Conservation (phyloP, 148 eudicot species). For the Nepenthes mirabilis region DNA sequence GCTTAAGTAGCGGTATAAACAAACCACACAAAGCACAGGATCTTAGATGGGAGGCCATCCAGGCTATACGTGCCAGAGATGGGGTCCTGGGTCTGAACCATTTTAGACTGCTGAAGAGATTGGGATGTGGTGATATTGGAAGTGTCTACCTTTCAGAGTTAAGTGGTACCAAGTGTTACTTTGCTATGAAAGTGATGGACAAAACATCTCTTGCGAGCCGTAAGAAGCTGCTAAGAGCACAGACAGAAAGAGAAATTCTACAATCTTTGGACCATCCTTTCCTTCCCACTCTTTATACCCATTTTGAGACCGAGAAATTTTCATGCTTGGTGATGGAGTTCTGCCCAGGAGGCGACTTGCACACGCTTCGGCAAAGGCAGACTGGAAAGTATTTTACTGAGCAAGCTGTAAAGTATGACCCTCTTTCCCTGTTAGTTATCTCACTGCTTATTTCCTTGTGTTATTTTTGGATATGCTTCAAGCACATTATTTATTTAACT, state of each 20-base stretch:
- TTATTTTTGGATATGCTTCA: background rate
- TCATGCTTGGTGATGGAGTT: slow-evolving; percentile 94
- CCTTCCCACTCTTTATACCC: slow-evolving; percentile 68
- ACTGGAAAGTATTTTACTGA: slow-evolving; percentile 76
- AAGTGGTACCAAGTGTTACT: slow-evolving; percentile 76
- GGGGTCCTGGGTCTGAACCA: slow-evolving; percentile 71
- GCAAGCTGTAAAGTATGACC: slow-evolving; percentile 85
- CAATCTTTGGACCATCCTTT: slow-evolving; percentile 91
- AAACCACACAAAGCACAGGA: slow-evolving; percentile 89
- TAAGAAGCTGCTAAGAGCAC: slow-evolving; percentile 76
- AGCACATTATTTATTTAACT: background rate
- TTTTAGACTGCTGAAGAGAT: slow-evolving; percentile 69
- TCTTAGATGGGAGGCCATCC: slow-evolving; percentile 88
- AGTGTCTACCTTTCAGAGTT: slow-evolving; percentile 87
- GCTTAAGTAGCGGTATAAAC: slow-evolving; percentile 66
- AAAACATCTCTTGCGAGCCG: slow-evolving; percentile 74
- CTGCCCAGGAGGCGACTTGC: slow-evolving; percentile 95
- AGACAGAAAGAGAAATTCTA: slow-evolving; percentile 84
- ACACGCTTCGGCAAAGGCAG: slow-evolving; percentile 82
- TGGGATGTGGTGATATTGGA: slow-evolving; percentile 95
- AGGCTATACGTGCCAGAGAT: slow-evolving; percentile 62
- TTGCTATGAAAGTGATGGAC: slow-evolving; percentile 97
- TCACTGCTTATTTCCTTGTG: background rate
- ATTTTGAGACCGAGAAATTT: slow-evolving; percentile 84
- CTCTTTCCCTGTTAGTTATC: slow-evolving; percentile 4